These are phyloP conservation scores for Gonapodya prolifera DNA, from an alignment of 192 early-diverging fungal genomes.

Conservation along the genomic window DNA sequence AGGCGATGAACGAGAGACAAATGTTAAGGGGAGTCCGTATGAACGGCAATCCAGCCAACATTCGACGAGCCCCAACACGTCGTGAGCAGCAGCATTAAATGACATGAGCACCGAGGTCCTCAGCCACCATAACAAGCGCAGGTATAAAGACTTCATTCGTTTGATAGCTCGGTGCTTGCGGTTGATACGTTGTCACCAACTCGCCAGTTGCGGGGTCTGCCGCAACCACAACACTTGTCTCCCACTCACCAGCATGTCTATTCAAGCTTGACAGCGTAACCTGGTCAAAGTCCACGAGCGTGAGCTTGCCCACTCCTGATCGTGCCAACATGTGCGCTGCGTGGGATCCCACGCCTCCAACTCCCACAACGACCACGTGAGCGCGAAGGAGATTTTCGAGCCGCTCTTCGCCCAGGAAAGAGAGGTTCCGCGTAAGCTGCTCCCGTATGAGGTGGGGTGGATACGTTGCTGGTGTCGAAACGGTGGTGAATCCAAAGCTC, in stretches of 20 bases:
- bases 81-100: too few species aligned
- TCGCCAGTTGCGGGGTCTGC: too few species aligned
- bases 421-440: conserved; percentile 75
- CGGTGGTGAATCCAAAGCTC: too few species aligned
- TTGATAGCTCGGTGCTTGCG: too few species aligned
- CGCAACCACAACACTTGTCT: too few species aligned
- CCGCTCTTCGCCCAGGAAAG: conserved; percentile 77
- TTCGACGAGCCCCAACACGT: too few species aligned
- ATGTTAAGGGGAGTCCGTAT: background rate
- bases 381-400: conserved; percentile 55
- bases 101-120: conserved; percentile 1
- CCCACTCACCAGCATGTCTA: conserved; percentile 4
- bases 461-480: background rate
- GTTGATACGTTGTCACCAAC: too few species aligned
- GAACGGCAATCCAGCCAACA: too few species aligned
- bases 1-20: background rate
- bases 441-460: conserved; percentile 50
- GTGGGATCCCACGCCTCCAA: conserved; percentile 79
- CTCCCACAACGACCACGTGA: conserved; percentile 89
- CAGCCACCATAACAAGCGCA: too few species aligned
- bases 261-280: conserved; percentile 89
- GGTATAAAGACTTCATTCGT: too few species aligned
- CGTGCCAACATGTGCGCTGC: conserved; percentile 83
- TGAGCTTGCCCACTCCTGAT: conserved; percentile 70
- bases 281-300: conserved; percentile 96